phyloP scores from a whole-genome alignment of 176 grass and related monocot species.

The Aegilops speltoides region DNA sequence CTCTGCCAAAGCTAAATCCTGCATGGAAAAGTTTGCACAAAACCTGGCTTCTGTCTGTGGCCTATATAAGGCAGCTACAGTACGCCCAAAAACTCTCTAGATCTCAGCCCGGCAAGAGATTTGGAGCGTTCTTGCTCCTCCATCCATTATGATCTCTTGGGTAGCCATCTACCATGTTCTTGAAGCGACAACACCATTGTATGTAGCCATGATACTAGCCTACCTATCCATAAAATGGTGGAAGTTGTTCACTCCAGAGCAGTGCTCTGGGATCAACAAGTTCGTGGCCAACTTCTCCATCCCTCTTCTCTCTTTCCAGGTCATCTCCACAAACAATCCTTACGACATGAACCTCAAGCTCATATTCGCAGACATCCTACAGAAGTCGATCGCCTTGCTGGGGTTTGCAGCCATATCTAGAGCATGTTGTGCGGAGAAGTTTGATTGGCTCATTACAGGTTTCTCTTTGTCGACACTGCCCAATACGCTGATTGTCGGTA shows the following conservation, averaged over 20 bases:
- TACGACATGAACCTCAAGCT: slow-evolving; percentile 89
- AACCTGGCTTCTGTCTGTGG: slow-evolving; percentile 40
- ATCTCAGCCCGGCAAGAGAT: slow-evolving; percentile 37
- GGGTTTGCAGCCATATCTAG: slow-evolving; percentile 47
- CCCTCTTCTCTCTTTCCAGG: slow-evolving; percentile 90
- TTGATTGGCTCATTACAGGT: slow-evolving; percentile 84
- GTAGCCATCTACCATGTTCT: slow-evolving; percentile 79
- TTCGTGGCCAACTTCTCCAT: slow-evolving; percentile 87
- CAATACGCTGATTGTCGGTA: slow-evolving; percentile 89
- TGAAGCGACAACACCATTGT: slow-evolving; percentile 70
- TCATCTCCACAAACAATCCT: slow-evolving; percentile 85
- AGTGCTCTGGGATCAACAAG: slow-evolving; percentile 88
- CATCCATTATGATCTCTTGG: slow-evolving; percentile 71
- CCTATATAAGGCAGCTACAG: slow-evolving; percentile 54
- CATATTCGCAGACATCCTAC: slow-evolving; percentile 66
- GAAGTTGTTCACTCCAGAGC: slow-evolving; percentile 87
- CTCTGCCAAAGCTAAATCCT: slow-evolving; percentile 39
- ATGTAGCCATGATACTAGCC: slow-evolving; percentile 82
- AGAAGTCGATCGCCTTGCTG: slow-evolving; percentile 61
- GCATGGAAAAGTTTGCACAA: slow-evolving; percentile 41
- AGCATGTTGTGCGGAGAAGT: slow-evolving; percentile 46
- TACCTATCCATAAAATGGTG: slow-evolving; percentile 94
- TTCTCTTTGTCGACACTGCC: slow-evolving; percentile 88
- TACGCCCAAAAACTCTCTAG: slow-evolving; percentile 22
- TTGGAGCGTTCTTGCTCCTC: slow-evolving; percentile 45